phyloP scores from a whole-genome alignment of 768 basidiomycete genomes.

The Tulasnella sp. region DNA sequence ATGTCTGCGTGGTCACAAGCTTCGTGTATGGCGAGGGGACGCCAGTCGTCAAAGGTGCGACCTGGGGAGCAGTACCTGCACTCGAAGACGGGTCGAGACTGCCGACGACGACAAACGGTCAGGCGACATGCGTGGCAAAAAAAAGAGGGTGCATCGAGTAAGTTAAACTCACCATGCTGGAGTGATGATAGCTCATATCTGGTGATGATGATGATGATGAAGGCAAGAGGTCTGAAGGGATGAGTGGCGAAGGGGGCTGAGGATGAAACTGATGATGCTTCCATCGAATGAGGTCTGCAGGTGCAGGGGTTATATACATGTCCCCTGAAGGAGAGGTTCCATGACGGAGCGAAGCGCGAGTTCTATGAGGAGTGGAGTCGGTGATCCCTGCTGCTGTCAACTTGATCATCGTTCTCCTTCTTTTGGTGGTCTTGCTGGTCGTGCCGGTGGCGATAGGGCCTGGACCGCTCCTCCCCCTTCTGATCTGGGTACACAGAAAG shows the following conservation, averaged over 20 bases:
- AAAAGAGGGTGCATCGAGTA: not conserved
- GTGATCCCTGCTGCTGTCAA: not conserved
- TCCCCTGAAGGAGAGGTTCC: not conserved
- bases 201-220: not conserved
- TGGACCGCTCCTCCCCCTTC: not conserved
- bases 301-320: not conserved
- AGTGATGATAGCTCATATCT: not conserved
- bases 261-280: not conserved
- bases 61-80: not conserved
- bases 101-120: not conserved
- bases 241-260: not conserved
- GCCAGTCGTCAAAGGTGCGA: not conserved
- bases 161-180: not conserved
- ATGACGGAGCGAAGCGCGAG: not conserved
- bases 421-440: not conserved
- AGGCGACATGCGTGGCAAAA: not conserved
- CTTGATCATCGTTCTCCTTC: not conserved
- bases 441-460: not conserved
- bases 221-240: not conserved
- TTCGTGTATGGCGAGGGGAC: not conserved
- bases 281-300: not conserved
- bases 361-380: not conserved
- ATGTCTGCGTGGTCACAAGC: not conserved
- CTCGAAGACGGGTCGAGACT: not conserved
- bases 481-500: not conserved